Base-by-base conservation (phyloP, 139 green algal genomes). In the Picochlorum costavermella region DNA sequence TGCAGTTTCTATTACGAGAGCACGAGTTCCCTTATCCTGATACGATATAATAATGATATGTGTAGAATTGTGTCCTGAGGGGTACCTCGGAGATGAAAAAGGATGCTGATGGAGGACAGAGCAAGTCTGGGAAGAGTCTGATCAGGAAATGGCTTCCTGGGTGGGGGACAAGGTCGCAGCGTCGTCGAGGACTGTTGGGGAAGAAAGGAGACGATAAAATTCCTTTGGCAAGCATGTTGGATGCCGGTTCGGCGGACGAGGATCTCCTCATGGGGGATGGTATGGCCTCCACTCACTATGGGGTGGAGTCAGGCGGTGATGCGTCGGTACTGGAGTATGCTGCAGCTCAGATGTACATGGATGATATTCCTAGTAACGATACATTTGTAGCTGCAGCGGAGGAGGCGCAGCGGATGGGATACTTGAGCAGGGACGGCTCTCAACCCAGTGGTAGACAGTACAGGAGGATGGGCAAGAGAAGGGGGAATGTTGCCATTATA, bases 71-170 rank as follows among this genome's bases (percentile, higher is more conserved):
- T 40, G 33, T 40, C 9, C 33, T 40, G 33, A 12, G 11, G 33
- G 33, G 33, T 40, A 40, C 33, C 33, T 40, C 33, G 33, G 46
- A 20, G n/a, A 23, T 6, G 17, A 23, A 53, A 5, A 53, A 53
- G 16, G 46, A 23, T 23, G n/a, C 46, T 53, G n/a, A 23, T 53
- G n/a, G 5, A 23, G 46, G n/a, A 6, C 46, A 5, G 46, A 20
- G 46, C 16, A 53, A 5, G 46, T 26, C 46, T 53, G 46, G 46
- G 46, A 53, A 20, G 17, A 53, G 46, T 23, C 12, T 53, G 16
- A 53, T 53, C 16, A 23, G 46, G 46, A 53, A 53, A 53, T 53
- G 46, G 46, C 46, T 53, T 20, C 46, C 46, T 20, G 46, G 46
- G 9, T 53, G 46, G 46, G 46, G 46, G 16, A 11, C 17, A 14